Evolutionary conservation across 2,329 filamentous ascomycete species (phyloP), one percentile per base, ranked within the genome.

Genomic region (Scedosporium dehoogii): DNA sequence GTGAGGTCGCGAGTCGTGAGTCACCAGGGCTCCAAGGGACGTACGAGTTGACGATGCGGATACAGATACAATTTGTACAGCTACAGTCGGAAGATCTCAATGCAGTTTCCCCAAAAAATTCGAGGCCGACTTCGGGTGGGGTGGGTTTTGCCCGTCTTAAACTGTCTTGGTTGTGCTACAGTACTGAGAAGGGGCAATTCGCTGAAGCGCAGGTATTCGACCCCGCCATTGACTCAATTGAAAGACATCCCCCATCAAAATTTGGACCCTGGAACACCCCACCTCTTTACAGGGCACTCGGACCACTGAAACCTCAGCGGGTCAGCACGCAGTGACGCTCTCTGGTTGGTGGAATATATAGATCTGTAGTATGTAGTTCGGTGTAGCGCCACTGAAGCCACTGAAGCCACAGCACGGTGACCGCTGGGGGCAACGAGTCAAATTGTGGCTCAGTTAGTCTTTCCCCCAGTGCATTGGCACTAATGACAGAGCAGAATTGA

Each of bases 41-140:
- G 25, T 29, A 16, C 21, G 25, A 38, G 53, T n/a, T 38, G 33
- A 38, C 33, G 33, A 38, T 38, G 6, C 33, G 14, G 33, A 29
- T 29, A 58, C 16, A 38, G 33, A 29, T 29, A 58, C 16, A 38
- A 58, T 7, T 12, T 3, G 14, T 38, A 12, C 33, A 38, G 33
- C 33, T 38, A 38, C 14, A 12, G 33, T 38, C 33, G 48, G 27
- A 18, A 23, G 21, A 33, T 33, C 27, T 38, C 55, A 58, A 58
- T 33, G 3, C 18, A 10, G 53, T 21, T 53, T 55, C 9, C 38
- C 55, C 25, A 58, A 58, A 38, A 56, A 23, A 21, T 56, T 27
- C 51, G 23, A 21, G 51, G 16, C 57, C 57, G 57, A 59, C 33
- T 38, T 59, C 57, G 57, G 57, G 57, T 59, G 10, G 21, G 48